Evolutionary conservation across 2,329 filamentous ascomycete species (phyloP).

Genomic region (Colletotrichum lupini): DNA sequence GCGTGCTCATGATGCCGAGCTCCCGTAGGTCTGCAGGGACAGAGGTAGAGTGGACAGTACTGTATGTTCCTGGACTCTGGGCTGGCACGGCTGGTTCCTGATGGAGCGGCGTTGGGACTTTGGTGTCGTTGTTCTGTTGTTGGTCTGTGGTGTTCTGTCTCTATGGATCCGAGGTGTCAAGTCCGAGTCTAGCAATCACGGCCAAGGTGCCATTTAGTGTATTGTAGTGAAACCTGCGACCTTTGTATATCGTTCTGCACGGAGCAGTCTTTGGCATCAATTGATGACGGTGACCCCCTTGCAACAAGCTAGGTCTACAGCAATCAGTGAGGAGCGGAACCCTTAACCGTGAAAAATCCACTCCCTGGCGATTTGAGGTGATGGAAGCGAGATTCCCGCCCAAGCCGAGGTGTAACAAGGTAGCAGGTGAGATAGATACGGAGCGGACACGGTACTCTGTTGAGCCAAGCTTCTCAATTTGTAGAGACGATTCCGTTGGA

Average conservation of each 20-base stretch:
- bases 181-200: slow-evolving; percentile 31
- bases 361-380: neutral
- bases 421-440: neutral
- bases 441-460: neutral
- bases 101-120: neutral
- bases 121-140: neutral
- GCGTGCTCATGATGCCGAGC: neutral
- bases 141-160: neutral
- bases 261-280: neutral
- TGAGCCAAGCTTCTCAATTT: neutral
- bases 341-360: no score
- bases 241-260: neutral
- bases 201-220: neutral
- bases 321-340: neutral
- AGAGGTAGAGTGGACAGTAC: neutral
- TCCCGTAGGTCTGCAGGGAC: neutral
- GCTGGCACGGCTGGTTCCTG: neutral
- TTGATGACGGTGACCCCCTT: neutral
- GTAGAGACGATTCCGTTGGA: neutral
- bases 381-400: neutral
- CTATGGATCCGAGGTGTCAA: neutral
- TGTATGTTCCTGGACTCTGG: neutral
- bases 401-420: neutral
- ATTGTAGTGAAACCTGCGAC: neutral
- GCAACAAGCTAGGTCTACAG: neutral